A percentile compares a stretch with the other conserved stretches of the same genome.
These are phyloP conservation scores for Mycena latifolia DNA, from an alignment of 768 basidiomycete genomes.

Conservation along the genomic window DNA sequence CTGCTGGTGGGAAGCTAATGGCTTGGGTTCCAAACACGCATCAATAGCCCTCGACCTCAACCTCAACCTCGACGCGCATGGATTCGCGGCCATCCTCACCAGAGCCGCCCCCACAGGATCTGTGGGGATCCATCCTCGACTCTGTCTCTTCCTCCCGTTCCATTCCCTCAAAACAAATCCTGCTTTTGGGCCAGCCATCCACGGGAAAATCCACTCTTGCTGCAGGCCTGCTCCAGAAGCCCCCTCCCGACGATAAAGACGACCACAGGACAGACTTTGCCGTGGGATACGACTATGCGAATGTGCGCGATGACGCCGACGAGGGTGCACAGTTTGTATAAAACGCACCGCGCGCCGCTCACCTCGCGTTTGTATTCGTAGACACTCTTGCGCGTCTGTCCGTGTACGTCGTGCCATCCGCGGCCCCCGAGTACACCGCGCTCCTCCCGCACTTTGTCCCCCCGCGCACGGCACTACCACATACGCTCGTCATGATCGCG, in stretches of 20 bases:
- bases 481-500: constrained; percentile 85
- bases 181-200: constrained; percentile 84
- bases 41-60: too few species aligned
- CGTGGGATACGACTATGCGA: constrained; percentile 92
- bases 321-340: constrained; percentile 72
- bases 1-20: too few species aligned
- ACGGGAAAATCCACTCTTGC: constrained; percentile 85
- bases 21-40: too few species aligned
- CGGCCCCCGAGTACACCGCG: constrained; percentile 75
- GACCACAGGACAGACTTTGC: constrained; percentile 82
- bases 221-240: constrained; percentile 78
- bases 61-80: not conserved
- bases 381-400: constrained; percentile 92
- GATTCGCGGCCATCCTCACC: constrained; percentile 75
- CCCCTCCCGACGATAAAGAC: constrained; percentile 67
- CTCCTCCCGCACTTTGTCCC: constrained; percentile 86
- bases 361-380: constrained; percentile 44
- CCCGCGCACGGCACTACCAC: constrained; percentile 72
- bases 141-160: constrained; percentile 85
- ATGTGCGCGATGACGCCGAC: constrained; percentile 92
- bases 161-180: constrained; percentile 88
- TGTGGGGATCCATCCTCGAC: constrained; percentile 95
- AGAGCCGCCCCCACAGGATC: constrained; percentile 79
- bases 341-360: constrained; percentile 2
- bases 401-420: constrained; percentile 91